Conservation (phyloP, 164 flowering plant species). For the Vitis rupestris region DNA sequence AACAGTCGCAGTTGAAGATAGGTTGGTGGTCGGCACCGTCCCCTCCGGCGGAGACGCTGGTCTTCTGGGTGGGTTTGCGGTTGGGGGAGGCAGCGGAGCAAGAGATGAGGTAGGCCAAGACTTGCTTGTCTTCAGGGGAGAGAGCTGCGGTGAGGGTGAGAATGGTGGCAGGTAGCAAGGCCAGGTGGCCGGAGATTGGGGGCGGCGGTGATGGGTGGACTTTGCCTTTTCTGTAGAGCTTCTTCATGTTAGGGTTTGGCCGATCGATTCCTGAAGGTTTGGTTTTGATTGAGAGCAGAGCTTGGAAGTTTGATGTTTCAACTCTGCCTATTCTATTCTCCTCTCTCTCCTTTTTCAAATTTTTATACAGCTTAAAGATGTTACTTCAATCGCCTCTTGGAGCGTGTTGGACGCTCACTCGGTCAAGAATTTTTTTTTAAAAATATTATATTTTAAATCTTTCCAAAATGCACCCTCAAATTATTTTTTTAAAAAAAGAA, state of each 20-base stretch:
- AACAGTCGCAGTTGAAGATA: conserved; percentile 44
- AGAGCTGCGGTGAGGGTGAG: conserved; percentile 30
- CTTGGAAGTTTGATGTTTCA: too few species aligned
- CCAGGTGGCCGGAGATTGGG: conserved; percentile 20
- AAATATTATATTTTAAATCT: too few species aligned
- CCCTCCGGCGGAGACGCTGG: not conserved
- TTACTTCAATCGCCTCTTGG: too few species aligned
- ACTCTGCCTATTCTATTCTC: too few species aligned
- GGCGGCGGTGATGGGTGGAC: conserved; percentile 13
- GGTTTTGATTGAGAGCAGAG: too few species aligned
- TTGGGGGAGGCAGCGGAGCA: conserved; percentile 14
- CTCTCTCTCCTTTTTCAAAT: too few species aligned
- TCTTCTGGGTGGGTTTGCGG: conserved; percentile 7
- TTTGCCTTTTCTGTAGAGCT: conserved; percentile 8
- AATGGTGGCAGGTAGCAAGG: conserved; percentile 35
- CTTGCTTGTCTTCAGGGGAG: conserved; percentile 31
- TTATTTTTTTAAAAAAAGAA: too few species aligned
- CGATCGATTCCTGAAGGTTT: not conserved
- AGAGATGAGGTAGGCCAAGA: conserved; percentile 35
- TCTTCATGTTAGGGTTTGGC: conserved; percentile 1
- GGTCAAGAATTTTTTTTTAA: too few species aligned
- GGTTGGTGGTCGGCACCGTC: conserved; percentile 28
- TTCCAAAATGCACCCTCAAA: too few species aligned
- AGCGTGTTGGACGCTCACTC: too few species aligned
- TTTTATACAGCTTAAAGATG: too few species aligned